Conservation (phyloP, 768 basidiomycete genomes). For the Termitomyces sp. region DNA sequence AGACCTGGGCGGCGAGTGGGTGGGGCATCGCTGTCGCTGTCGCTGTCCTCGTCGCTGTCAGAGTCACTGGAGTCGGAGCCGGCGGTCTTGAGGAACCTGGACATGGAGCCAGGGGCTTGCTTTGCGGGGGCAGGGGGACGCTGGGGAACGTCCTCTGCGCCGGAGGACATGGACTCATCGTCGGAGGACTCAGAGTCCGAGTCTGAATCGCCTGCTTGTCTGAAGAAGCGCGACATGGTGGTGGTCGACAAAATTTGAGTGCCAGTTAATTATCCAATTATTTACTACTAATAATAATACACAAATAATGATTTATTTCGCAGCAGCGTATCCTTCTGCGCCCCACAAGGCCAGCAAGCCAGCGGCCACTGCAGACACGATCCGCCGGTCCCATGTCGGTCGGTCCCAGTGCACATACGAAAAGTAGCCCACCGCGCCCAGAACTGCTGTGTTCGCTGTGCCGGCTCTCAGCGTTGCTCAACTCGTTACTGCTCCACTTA, state of each 20-base stretch:
- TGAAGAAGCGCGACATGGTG: conserved; percentile 86
- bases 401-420: conserved; percentile 66
- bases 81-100: conserved; percentile 71
- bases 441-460: conserved; percentile 60
- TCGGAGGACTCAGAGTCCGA: conserved; percentile 71
- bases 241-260: conserved; percentile 19
- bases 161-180: conserved; percentile 77
- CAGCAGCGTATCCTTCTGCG: conserved; percentile 61
- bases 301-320: conserved; percentile 8
- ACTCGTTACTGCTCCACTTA: conserved; percentile 28
- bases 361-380: conserved; percentile 54
- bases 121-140: conserved; percentile 47
- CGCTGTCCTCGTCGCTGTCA: conserved; percentile 55
- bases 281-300: conserved; percentile 4
- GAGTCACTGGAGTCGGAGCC: conserved; percentile 61
- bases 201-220: conserved; percentile 81
- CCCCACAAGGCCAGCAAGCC: conserved; percentile 62
- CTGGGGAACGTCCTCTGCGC: conserved; percentile 60
- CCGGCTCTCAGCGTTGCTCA: background rate
- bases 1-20: conserved; percentile 31
- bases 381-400: conserved; percentile 61
- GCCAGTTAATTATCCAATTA: conserved; percentile 2
- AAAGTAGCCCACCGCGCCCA: conserved; percentile 63
- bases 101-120: conserved; percentile 52
- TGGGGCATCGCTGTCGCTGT: conserved; percentile 48